Base-by-base conservation (phyloP, 1,139 yeast genomes). In the Yamadazyma atmosphaerica region DNA sequence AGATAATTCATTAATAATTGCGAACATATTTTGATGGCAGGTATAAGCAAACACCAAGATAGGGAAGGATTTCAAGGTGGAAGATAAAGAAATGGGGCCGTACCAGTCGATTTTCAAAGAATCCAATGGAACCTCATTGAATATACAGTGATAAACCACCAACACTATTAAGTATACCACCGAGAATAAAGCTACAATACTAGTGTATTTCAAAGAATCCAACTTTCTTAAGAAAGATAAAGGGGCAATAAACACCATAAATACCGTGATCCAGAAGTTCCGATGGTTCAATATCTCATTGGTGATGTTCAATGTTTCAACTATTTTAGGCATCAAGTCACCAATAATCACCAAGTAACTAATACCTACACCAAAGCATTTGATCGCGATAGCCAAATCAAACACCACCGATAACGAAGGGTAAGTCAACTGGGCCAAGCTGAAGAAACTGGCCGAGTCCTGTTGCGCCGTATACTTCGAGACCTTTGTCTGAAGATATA, bases 11-110 rank as follows among this genome's bases (percentile, higher is more conserved):
- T 89, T 87, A 53, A 89, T 78, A 39, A 90, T 86, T 8, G 96
- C 83, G 60, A 86, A 90, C 82, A 92, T 85, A 56, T 84, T 92
- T 66, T 92, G 97, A 49, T 92, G 95, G 45, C 98, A 95, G 0
- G 98, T 90, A 61, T 81, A 94, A 3, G 98, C 98, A 66, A 94
- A 88, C 13, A 92, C 86, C 41, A 92, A 79, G 48, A 92, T 85
- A n/a, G 96, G 95, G 53, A 92, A 79, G 4, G 95, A 66, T 21
- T 63, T 49, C 39, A 72, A 54, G 5, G 77, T 70, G 16, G 58
- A 53, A 37, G 56, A 59, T 47, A 62, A 43, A 12, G 73, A 65
- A 16, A 63, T 50, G 0, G 77, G 77, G 4, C 77, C 76, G 25
- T 60, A 32, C 52, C 60, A 56, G 5, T 51, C 55, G n/a, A 28